A percentile compares a stretch with the other conserved stretches of the same genome.
phyloP scores from a whole-genome alignment of 345 rosid species.

The Euclidium syriacum region DNA sequence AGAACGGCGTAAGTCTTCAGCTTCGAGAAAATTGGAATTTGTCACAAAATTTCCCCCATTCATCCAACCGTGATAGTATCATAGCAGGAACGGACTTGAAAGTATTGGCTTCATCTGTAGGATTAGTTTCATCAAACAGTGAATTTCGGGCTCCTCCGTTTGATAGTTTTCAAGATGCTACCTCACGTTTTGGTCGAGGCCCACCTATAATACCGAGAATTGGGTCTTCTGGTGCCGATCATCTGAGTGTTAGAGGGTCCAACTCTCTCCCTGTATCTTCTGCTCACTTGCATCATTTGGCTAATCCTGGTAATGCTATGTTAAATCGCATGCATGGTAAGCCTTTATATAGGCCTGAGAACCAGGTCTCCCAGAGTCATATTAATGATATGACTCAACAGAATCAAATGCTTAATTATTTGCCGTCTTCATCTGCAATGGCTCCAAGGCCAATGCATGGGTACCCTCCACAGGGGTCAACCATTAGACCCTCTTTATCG shows the following conservation, averaged over 20 bases:
- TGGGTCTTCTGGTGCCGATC: constrained; percentile 43
- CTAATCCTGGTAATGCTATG: constrained; percentile 35
- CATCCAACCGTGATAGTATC: constrained; percentile 36
- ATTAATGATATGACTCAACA: constrained; percentile 44
- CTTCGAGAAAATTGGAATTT: constrained; percentile 46
- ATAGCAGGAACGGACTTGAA: constrained; percentile 45
- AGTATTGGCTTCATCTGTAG: constrained; percentile 40
- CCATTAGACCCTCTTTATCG: constrained; percentile 41
- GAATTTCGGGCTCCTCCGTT: constrained; percentile 36
- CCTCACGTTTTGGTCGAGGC: constrained; percentile 36
- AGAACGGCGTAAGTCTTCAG: constrained; percentile 37
- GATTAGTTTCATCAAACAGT: constrained; percentile 36
- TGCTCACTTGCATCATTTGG: constrained; percentile 43
- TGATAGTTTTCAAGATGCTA: constrained; percentile 44
- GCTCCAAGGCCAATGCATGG: constrained; percentile 48
- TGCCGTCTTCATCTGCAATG: constrained; percentile 41
- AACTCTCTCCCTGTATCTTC: constrained; percentile 41
- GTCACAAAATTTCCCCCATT: constrained; percentile 35
- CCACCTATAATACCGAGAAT: constrained; percentile 35
- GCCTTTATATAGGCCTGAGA: constrained; percentile 44
- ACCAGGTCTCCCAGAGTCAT: constrained; percentile 45
- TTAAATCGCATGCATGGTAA: constrained; percentile 46
- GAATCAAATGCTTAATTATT: constrained; percentile 41
- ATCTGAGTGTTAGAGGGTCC: constrained; percentile 50
- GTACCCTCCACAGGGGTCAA: constrained; percentile 44